These are phyloP conservation scores for Cucurbita pepo DNA, from an alignment of 306 rosid species.

Conservation along the genomic window DNA sequence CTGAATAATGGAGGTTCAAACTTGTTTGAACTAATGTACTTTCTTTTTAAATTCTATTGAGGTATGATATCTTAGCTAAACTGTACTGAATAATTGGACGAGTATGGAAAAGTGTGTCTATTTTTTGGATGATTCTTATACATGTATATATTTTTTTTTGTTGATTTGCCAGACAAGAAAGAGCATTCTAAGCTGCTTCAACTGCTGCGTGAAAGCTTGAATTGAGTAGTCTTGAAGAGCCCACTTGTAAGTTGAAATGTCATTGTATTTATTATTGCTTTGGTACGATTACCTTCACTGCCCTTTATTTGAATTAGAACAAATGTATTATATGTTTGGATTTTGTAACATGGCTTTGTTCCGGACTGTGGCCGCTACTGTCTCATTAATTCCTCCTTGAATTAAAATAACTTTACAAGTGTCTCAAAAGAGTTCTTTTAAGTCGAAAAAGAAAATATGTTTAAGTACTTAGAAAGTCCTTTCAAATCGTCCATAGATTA, in stretches of 20 bases:
- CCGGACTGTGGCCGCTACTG: background rate
- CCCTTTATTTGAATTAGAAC: background rate
- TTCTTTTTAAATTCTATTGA: background rate
- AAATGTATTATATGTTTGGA: conserved; percentile 1
- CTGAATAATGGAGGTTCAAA: too few species aligned
- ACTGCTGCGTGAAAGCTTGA: conserved; percentile 77
- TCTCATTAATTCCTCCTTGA: background rate
- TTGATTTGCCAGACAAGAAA: conserved; percentile 34
- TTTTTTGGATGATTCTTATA: background rate
- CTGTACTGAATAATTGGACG: background rate
- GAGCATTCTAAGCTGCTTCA: conserved; percentile 80
- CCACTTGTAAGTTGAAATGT: background rate
- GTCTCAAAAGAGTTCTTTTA: too few species aligned
- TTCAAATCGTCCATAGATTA: too few species aligned
- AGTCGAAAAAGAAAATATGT: too few species aligned
- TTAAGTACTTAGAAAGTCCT: too few species aligned
- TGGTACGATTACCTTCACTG: background rate
- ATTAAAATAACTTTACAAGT: background rate
- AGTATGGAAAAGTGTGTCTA: background rate
- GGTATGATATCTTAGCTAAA: background rate
- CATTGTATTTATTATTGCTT: background rate
- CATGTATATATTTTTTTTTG: background rate
- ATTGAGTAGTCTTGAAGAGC: background rate
- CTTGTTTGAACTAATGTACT: too few species aligned
- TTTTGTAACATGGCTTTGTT: background rate